Base-by-base conservation (phyloP, 345 rosid genomes). In the Erodium maritimum region DNA sequence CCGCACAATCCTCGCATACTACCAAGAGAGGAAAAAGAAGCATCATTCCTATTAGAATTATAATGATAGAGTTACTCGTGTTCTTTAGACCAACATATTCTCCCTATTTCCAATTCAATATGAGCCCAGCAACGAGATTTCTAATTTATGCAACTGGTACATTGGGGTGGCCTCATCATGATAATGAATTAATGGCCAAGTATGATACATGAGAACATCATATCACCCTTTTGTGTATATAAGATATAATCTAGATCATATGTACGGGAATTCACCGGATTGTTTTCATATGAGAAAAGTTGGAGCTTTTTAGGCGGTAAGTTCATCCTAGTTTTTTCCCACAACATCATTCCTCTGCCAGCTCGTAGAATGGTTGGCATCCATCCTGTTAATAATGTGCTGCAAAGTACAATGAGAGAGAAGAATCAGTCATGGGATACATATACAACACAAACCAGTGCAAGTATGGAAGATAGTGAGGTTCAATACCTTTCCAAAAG, bases 331-430 rank as follows among this genome's bases (percentile, higher is more conserved):
- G 93, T 90, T 69, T 77, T 85, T 60, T 81, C 90, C 93, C 90
- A 83, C 19, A 83, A 57, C 46, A 75, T 75, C 90, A 83, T 85
- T 61, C 94, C 96, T 77, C 90, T 79, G 29, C 93, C 94, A 10
- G 93, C 94, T 67, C 96, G 79, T 57, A 85, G 78, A 77, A 83
- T 71, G 45, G 93, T 85, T 22, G 93, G 96, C 83, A 88, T 77
- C 96, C 96, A 88, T 65, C 96, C 93, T 0, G 90, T 85, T 58
- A 88, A 54, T 70, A 85, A 75, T 62, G 96, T 88, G 73, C 93
- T 88, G 82, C 60, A 61, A 1, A 54, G 50, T 3, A 25, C 60
- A 24, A 53, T 29, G 37, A 29, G 8, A 5, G 9, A 29, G 37
- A 29, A 29, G 37, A 29, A 29, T 29, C 37, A 29, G 8, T 29